These are phyloP conservation scores for Trichoderma sp. DNA, from an alignment of 2,329 filamentous ascomycete species.

Conservation along the genomic window DNA sequence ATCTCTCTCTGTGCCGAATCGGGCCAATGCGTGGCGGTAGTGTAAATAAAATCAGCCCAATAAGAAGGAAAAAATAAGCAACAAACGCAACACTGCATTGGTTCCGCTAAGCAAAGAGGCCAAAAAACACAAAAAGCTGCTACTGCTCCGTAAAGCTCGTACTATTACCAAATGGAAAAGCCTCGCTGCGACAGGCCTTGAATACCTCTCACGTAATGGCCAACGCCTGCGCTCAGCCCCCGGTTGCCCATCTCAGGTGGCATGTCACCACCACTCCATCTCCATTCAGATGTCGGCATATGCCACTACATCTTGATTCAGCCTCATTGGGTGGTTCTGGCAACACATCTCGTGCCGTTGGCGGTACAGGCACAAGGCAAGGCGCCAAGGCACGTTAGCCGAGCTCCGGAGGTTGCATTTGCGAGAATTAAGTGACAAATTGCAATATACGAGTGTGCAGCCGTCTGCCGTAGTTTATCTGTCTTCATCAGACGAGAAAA, in stretches of 20 bases:
- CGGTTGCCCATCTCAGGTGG: neutral
- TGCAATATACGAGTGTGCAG: neutral
- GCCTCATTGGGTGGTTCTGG: constrained; percentile 12
- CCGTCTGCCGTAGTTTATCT: neutral
- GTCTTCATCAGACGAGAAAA: neutral
- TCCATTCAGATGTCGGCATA: neutral
- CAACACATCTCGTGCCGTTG: neutral
- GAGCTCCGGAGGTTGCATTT: constrained; percentile 8
- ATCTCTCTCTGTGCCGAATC: neutral
- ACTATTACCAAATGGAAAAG: constrained; percentile 24
- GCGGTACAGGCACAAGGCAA: neutral
- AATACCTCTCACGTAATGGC: constrained; percentile 24
- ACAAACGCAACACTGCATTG: neutral
- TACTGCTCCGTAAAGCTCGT: neutral
- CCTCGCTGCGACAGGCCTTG: constrained; percentile 10
- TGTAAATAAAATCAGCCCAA: neutral
- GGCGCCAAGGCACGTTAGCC: neutral
- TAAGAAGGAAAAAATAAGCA: neutral
- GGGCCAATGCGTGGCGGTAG: neutral
- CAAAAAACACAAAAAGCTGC: neutral
- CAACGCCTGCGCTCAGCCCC: neutral
- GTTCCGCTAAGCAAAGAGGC: neutral
- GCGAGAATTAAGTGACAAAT: neutral
- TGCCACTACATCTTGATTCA: constrained; percentile 1
- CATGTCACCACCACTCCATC: constrained; percentile 1